phyloP scores from a whole-genome alignment of 2,329 filamentous ascomycete species.

The Penicillium sp. region DNA sequence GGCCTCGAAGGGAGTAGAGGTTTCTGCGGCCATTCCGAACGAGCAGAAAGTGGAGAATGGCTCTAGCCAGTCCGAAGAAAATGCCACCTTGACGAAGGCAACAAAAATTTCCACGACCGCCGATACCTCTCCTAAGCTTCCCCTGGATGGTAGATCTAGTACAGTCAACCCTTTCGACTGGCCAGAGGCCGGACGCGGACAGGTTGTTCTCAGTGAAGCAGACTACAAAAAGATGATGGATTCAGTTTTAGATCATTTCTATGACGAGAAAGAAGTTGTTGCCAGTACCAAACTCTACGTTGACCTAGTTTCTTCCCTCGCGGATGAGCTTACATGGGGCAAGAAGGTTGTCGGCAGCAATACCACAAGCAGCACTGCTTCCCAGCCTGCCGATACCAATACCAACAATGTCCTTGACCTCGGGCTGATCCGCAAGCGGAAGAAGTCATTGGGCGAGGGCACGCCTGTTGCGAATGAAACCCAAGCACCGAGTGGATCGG shows the following conservation, averaged over 20 bases:
- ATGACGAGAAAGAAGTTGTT: conserved; percentile 36
- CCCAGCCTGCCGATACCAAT: conserved; percentile 8
- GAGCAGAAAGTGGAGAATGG: background rate
- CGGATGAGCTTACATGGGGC: conserved; percentile 37
- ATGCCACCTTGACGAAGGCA: background rate
- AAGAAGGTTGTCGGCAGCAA: conserved; percentile 32
- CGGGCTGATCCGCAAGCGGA: conserved; percentile 39
- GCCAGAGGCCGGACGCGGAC: conserved; percentile 32
- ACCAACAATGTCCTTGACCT: conserved; percentile 27
- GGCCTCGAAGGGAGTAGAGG: background rate
- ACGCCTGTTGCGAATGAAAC: conserved; percentile 7
- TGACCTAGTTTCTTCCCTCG: conserved; percentile 39
- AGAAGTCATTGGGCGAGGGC: conserved; percentile 26
- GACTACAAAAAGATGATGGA: conserved; percentile 42
- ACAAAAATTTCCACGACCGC: background rate
- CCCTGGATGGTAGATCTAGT: background rate
- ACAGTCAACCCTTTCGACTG: conserved; percentile 31
- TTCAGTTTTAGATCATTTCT: conserved; percentile 43
- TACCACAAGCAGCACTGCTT: background rate
- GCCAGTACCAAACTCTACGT: conserved; percentile 42
- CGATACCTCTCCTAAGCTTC: background rate
- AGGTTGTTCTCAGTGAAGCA: conserved; percentile 36
- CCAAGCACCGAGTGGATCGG: background rate
- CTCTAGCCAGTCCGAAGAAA: background rate
- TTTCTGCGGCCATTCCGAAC: background rate